These are phyloP conservation scores for Pseudocercospora fijiensis DNA, from an alignment of 2,329 filamentous ascomycete genomes.

Conservation along the genomic window DNA sequence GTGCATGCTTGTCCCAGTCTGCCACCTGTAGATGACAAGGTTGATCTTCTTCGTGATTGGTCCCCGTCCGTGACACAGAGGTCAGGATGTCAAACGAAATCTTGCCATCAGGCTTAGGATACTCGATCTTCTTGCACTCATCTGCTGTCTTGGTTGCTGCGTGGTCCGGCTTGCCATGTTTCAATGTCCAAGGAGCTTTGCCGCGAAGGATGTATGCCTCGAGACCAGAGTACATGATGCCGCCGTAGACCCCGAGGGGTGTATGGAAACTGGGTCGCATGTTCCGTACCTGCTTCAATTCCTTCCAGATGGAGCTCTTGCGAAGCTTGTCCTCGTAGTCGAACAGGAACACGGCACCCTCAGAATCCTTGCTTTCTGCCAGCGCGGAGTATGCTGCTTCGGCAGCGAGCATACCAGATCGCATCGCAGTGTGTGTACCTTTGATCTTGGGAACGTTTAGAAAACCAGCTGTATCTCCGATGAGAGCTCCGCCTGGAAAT, in stretches of 20 bases:
- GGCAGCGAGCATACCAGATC: slow-evolving; percentile 92
- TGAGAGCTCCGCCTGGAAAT: slow-evolving; percentile 91
- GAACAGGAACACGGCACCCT: slow-evolving; percentile 82
- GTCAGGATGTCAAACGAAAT: slow-evolving; percentile 96
- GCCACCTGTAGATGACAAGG: slow-evolving; percentile 92
- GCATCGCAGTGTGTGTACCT: slow-evolving; percentile 97
- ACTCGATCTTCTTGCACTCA: slow-evolving; percentile 83
- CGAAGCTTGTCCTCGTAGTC: slow-evolving; percentile 90
- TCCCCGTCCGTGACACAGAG: slow-evolving; percentile 90
- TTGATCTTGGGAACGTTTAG: slow-evolving; percentile 98
- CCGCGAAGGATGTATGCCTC: slow-evolving; percentile 87
- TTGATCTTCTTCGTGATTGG: slow-evolving; percentile 98
- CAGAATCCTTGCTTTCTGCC: slow-evolving; percentile 48
- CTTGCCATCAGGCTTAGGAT: slow-evolving; percentile 93
- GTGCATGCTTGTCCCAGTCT: slow-evolving; percentile 90
- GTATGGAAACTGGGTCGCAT: slow-evolving; percentile 94
- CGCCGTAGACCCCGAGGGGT: slow-evolving; percentile 83
- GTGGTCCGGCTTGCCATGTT: slow-evolving; percentile 76
- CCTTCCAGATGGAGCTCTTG: slow-evolving; percentile 85
- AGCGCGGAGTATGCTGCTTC: slow-evolving; percentile 85
- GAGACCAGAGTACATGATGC: slow-evolving; percentile 86
- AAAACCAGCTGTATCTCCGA: slow-evolving; percentile 94
- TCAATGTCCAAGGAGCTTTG: slow-evolving; percentile 85
- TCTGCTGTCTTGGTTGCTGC: slow-evolving; percentile 77
- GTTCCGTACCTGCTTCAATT: slow-evolving; percentile 92